Base-by-base conservation (phyloP, 805 yeast species). In the Schwanniomyces vanrijiae region DNA sequence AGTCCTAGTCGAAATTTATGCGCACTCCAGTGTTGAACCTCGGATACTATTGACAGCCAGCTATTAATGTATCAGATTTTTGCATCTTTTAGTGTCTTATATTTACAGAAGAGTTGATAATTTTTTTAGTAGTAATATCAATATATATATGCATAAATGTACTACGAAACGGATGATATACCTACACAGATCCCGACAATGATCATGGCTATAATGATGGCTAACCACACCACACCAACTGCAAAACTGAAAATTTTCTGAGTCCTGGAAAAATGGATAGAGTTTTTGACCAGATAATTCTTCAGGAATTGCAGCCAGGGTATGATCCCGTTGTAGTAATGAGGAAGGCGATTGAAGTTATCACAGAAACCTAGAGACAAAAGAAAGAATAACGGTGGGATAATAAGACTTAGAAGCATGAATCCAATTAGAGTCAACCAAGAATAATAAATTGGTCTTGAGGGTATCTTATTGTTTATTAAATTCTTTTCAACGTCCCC, bases 331-430 rank as follows among this genome's bases (percentile, higher is more conserved):
- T 48, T 33, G 26, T 47, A 56, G 43, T 53, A 58, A 26, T 53
- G 52, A 34, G 51, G 54, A 18, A 51, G 31, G 25, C 51, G 48
- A 39, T 59, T 61, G 20, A 54, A 57, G 37, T 54, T 52, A 51
- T 72, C 77, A 45, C 71, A 67, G 14, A 62, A 54, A 3, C 77
- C 77, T 8, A 66, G 43, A 3, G 70, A 46, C 9, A 71, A 39
- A 16, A 71, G 54, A 37, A 71, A 69, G 47, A 61, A 71, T n/a
- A 71, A 49, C 5, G 77, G 77, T 22, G 73, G 73, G 1, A 67
- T 54, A 7, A 72, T 40, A 5, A 71, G 55, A 2, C 71, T 75
- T 7, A 64, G 13, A 3, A 58, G 44, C 71, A 68, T 62, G 57
- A 68, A 51, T 6, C 53, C 10, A 4, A 48, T 25, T 54, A 68